Base-by-base conservation (phyloP, 1,139 yeast genomes). In the Protomyces inouyei region DNA sequence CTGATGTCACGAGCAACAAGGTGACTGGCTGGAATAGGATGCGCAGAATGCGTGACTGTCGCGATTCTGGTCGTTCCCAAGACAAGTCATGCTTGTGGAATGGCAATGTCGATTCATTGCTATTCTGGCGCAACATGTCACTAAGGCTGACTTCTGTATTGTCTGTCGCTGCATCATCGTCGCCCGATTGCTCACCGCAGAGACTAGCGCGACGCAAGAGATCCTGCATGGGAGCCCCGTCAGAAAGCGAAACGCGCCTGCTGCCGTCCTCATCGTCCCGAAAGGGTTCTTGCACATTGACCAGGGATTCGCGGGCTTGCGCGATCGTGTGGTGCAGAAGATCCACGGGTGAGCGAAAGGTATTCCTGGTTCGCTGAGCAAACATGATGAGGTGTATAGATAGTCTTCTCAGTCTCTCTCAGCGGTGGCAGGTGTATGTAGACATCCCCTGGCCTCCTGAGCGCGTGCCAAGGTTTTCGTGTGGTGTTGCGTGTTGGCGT, bases 331-430 rank as follows among this genome's bases (percentile, higher is more conserved):
- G 36, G 32, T 52, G 52, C 63, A 59, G 32, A 23, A 52, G 54
- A 23, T 59, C 63, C 57, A 59, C 52, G 18, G 63, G 63, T 23
- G 48, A 43, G 16, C 48, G 48, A 18, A 43, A 43, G 23, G 48
- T 16, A 5, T 18, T n/a, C 25, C 14, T 1, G 8, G 48, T 43
- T 6, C 48, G 48, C 25, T 43, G 48, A 18, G 48, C 48, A 43
- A 43, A 43, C 48, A 43, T 43, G 8, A 23, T 43, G 14, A n/a
- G 32, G 32, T 28, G 8, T 6, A 6, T 5, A 3, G 32, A 28
- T 28, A 28, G 32, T 28, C 32, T 3, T 28, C 32, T 28, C 32
- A 4, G 32, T 28, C 32, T 28, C 28, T 25, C 32, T 28, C 3
- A 28, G 32, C 1, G 32, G 32, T 28, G 32, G 32, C 5, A 28